Conservation (phyloP, 352 stramenopile species). For the Phytophthora ohioensis region DNA sequence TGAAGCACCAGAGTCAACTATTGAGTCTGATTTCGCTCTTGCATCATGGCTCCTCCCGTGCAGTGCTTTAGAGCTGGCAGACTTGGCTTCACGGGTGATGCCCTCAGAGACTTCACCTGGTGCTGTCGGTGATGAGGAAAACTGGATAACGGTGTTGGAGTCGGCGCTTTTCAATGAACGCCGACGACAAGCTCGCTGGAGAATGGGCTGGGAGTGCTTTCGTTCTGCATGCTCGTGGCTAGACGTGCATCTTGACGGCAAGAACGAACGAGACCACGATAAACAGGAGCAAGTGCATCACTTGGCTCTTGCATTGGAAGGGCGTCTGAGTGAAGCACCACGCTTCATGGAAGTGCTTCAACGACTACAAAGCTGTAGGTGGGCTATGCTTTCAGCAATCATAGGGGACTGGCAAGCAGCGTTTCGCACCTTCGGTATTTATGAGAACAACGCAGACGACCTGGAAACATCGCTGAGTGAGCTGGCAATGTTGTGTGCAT, state of each 20-base stretch:
- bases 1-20: slow-evolving; percentile 10
- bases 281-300: slow-evolving; percentile 30
- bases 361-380: slow-evolving; percentile 41
- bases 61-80: slow-evolving; percentile 41
- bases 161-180: slow-evolving; percentile 41
- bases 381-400: slow-evolving; percentile 39
- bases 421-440: slow-evolving; percentile 21
- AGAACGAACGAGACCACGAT: slow-evolving; percentile 13
- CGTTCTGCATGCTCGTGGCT: slow-evolving; percentile 65
- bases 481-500: slow-evolving; percentile 55
- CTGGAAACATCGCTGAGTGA: slow-evolving; percentile 46
- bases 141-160: slow-evolving; percentile 49
- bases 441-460: slow-evolving; percentile 16
- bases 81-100: slow-evolving; percentile 34
- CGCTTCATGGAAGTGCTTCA: slow-evolving; percentile 46
- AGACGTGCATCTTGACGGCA: slow-evolving; percentile 48
- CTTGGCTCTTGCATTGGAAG: slow-evolving; percentile 71
- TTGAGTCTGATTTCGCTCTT: slow-evolving; percentile 13
- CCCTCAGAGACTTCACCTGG: slow-evolving; percentile 3
- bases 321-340: slow-evolving; percentile 47
- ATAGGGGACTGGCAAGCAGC: slow-evolving; percentile 58
- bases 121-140: neutral
- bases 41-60: slow-evolving; percentile 45
- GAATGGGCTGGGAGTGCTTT: slow-evolving; percentile 76
- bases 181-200: slow-evolving; percentile 47